Conservation (phyloP, 345 rosid species). For the Microthlaspi erraticum region DNA sequence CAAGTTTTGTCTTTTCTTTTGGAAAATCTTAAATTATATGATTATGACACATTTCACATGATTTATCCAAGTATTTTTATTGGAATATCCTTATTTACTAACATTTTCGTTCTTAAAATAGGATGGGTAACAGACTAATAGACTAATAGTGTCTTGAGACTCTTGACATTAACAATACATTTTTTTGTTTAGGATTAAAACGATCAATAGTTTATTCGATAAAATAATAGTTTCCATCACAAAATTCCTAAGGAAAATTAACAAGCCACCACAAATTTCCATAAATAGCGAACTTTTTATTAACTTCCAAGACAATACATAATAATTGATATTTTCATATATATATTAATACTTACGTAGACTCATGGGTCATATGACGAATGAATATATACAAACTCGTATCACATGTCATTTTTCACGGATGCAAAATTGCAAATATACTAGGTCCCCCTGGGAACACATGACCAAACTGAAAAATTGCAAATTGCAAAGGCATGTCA, state of each 20-base stretch:
- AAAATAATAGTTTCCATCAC: neutral
- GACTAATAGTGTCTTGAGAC: too few relatives aligned
- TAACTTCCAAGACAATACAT: neutral
- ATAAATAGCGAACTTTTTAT: too few relatives aligned
- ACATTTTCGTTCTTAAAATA: constrained; percentile 4
- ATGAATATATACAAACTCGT: neutral
- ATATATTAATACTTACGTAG: neutral
- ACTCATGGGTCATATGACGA: neutral
- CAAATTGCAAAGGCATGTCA: neutral
- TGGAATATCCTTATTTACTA: constrained; percentile 1
- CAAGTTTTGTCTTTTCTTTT: neutral
- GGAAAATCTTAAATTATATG: neutral
- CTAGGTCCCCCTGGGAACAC: neutral
- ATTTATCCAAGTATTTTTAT: neutral
- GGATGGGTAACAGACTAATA: neutral
- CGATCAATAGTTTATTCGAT: neutral
- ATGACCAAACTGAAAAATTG: neutral
- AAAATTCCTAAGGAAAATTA: neutral
- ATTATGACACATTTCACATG: neutral
- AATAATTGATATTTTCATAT: neutral
- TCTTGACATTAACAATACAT: too few relatives aligned
- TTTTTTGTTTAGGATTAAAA: too few relatives aligned
- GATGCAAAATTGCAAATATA: constrained; percentile 5
- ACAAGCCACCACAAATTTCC: constrained; percentile 1
- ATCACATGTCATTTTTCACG: constrained; percentile 12